Base-by-base conservation (phyloP, 1,284 basidiomycete genomes). In the Pseudozyma thailandica region DNA sequence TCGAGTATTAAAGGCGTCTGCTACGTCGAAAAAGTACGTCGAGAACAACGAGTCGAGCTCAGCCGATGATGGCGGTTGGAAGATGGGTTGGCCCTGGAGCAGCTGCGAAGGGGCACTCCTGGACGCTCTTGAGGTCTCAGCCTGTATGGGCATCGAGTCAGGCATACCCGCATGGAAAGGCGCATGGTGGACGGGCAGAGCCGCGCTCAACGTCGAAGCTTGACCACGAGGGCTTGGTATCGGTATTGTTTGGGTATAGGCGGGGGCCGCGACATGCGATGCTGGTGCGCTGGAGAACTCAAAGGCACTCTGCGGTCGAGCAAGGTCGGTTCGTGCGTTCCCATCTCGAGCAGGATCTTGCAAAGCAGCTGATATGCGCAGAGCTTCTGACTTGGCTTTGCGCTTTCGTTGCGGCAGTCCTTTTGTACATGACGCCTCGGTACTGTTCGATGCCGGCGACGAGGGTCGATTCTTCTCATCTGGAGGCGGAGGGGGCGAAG, bases 41-140 rank as follows among this genome's bases (percentile, higher is more conserved):
- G 69, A 66, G 31, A 72, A 72, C 35, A 72, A 54, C 48, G 69
- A 72, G 27, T 72, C 69, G 39, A 72, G 59, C 50, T 72, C 69
- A 18, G 68, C 62, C 28, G 68, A 71, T 0, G 61, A 61, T 15
- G 68, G 68, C 0, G 68, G 68, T 26, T 61, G 59, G 39, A 72
- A 68, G 54, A 72, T 72, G 21, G 69, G 63, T 39, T 68, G 63
- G 1, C 35, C 55, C 26, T 72, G 69, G 0, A 68, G 50, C 7
- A 65, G 50, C 31, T 65, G 56, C 1, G 58, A 61, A 5, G 52
- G 35, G 7, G 50, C 47, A 31, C n/a, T 41, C 15, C 41, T 56
- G 6, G 43, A 50, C 10, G 48, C 16, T 18, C 25, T 26, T 8
- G 57, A 26, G 15, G 42, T 15, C 7, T 38, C 50, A 16, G 43